Base-by-base conservation (phyloP, 495 filamentous ascomycete genomes). In the Chaetomium tenue region DNA sequence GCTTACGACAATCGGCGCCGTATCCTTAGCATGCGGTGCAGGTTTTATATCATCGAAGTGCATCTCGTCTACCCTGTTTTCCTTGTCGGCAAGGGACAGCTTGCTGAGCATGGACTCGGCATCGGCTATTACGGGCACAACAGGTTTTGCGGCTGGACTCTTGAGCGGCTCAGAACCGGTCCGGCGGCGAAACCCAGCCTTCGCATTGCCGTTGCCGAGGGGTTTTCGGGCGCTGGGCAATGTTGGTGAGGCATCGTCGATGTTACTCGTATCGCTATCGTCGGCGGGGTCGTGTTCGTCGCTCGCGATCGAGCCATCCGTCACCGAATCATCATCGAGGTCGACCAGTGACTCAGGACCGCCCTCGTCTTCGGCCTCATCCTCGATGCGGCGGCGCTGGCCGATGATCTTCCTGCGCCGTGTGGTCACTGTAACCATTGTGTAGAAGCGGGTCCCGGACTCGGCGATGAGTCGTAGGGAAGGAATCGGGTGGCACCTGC, bases 51-150 rank as follows among this genome's bases (percentile, higher is more conserved):
- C 82, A 60, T 92, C 88, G 67, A 91, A 92, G 65, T 89, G 81
- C 26, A 92, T 72, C 61, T 82, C 87, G 28, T 84, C 78, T 23
- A 77, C 79, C 18, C 81, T 83, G 20, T 75, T 77, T 50, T 77
- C 76, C 55, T 82, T 79, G 59, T 87, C 85, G 30, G 84, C 82
- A 50, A 94, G 78, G 63, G 83, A 88, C 60, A 97, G 73, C 33
- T 91, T 89, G 66, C 92, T 92, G 79, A 97, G 78, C 93, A 97
- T 96, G 64, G 88, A 84, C 66, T 93, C 89, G 23, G 92, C 94
- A 74, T 97, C 94, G 46, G 85, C 72, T 40, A 79, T 67, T 22
- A 64, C 68, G 42, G 75, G 72, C 39, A 79, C 74, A 65, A 68
- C 69, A 33, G 72, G 61, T 68, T 80, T 75, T 53, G 70, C 74